Evolutionary conservation across 2,329 filamentous ascomycete species (phyloP).

Genomic region (Karstenula rhodostoma): DNA sequence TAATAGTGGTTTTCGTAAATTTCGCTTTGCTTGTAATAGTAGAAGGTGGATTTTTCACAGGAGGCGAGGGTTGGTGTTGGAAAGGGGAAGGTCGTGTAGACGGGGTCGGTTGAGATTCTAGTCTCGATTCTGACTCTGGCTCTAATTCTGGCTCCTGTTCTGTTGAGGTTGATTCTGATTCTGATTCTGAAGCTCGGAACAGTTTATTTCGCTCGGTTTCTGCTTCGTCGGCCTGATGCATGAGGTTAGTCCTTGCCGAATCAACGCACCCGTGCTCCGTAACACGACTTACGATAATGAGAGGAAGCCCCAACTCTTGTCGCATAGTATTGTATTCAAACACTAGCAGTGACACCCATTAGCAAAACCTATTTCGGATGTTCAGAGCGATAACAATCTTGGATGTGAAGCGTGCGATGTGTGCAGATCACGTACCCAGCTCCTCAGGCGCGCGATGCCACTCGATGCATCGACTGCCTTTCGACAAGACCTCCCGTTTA

Average conservation of each 20-base stretch:
- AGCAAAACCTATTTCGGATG: not conserved
- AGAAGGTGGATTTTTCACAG: not conserved
- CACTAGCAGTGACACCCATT: not conserved
- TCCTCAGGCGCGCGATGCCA: slow-evolving; percentile 14
- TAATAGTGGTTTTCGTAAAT: not conserved
- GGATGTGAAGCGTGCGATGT: not conserved
- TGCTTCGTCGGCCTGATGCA: not conserved
- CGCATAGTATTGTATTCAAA: slow-evolving; percentile 6
- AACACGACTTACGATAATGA: slow-evolving; percentile 5
- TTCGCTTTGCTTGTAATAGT: not conserved
- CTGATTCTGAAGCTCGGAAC: slow-evolving; percentile 2
- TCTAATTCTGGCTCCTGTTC: not conserved
- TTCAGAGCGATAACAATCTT: not conserved
- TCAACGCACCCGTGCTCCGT: not conserved
- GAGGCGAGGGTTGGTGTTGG: not conserved
- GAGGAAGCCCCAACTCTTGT: slow-evolving; percentile 7
- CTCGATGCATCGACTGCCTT: slow-evolving; percentile 11
- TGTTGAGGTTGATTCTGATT: not conserved
- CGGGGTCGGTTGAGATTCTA: not conserved
- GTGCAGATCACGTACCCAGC: slow-evolving; percentile 5
- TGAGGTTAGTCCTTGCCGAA: not conserved
- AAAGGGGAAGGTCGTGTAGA: slow-evolving; percentile 1
- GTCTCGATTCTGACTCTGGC: not conserved
- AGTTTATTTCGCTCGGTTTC: not conserved
- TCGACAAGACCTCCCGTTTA: slow-evolving; percentile 3